A percentile compares a stretch with the other conserved stretches of the same genome.
These are phyloP conservation scores for Niveomyces coronatus DNA, from an alignment of 2,329 filamentous ascomycete species.

Conservation along the genomic window DNA sequence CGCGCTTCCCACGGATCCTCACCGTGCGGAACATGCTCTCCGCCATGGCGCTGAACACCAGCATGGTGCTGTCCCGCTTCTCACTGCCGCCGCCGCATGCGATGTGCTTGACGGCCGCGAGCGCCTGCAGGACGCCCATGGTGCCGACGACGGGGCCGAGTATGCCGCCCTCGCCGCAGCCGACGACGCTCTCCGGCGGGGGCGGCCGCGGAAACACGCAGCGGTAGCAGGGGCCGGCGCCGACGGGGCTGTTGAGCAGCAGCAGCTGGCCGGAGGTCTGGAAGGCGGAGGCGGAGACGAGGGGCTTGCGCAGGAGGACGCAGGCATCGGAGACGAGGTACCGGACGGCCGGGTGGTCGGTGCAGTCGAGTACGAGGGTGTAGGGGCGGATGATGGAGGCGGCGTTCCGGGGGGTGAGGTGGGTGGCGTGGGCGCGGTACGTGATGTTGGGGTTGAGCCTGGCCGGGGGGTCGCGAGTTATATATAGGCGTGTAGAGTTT, in stretches of 20 bases:
- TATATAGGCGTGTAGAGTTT: neutral
- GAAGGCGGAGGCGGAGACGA: slow-evolving; percentile 84
- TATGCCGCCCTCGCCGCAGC: slow-evolving; percentile 88
- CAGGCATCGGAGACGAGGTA: slow-evolving; percentile 90
- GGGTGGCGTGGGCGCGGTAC: slow-evolving; percentile 51
- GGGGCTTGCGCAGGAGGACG: slow-evolving; percentile 64
- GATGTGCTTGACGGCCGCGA: slow-evolving; percentile 82
- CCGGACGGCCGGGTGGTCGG: slow-evolving; percentile 81
- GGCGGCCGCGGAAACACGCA: slow-evolving; percentile 87
- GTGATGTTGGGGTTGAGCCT: slow-evolving; percentile 64
- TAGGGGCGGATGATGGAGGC: slow-evolving; percentile 56
- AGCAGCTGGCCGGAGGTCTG: slow-evolving; percentile 85
- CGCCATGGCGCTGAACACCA: slow-evolving; percentile 38
- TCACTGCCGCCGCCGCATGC: slow-evolving; percentile 23
- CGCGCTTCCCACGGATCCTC: slow-evolving; percentile 57
- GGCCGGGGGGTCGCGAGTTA: neutral
- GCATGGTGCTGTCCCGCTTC: slow-evolving; percentile 20
- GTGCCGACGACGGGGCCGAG: slow-evolving; percentile 83
- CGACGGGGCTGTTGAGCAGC: slow-evolving; percentile 74
- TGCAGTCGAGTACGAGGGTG: slow-evolving; percentile 86
- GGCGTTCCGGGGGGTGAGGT: slow-evolving; percentile 61
- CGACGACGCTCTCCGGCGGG: slow-evolving; percentile 69
- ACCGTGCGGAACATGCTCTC: slow-evolving; percentile 58
- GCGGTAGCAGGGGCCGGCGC: slow-evolving; percentile 75
- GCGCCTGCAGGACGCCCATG: slow-evolving; percentile 87